These are phyloP conservation scores for Rhynchospora breviuscula DNA, from an alignment of 176 grass and related monocot species.

Conservation along the genomic window DNA sequence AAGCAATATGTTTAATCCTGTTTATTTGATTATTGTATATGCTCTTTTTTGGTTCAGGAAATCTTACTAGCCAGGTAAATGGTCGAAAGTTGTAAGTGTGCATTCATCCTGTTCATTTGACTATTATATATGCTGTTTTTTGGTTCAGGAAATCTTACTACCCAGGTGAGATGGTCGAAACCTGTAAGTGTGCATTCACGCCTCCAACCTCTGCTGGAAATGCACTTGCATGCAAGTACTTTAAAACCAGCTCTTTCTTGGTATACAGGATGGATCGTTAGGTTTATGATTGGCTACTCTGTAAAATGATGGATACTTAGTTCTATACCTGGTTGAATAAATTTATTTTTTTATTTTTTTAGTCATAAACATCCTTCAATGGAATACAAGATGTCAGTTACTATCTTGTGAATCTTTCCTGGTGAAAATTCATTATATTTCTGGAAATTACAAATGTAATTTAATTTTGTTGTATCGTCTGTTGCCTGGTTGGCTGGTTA, in stretches of 20 bases:
- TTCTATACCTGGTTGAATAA: background rate
- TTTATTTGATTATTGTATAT: background rate
- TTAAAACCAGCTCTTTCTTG: slow-evolving; percentile 55
- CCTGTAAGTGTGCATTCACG: slow-evolving; percentile 62
- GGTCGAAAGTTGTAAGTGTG: slow-evolving; percentile 44
- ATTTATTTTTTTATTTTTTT: background rate
- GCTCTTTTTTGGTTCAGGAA: slow-evolving; percentile 29
- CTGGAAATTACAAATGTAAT: background rate
- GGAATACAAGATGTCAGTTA: background rate
- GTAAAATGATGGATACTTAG: background rate
- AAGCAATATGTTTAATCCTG: background rate
- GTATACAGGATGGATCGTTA: slow-evolving; percentile 42
- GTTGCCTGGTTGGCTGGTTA: background rate
- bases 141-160: slow-evolving; percentile 52
- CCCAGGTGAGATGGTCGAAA: slow-evolving; percentile 23
- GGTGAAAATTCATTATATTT: background rate
- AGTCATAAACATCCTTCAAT: background rate
- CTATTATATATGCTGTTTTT: background rate
- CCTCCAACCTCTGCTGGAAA: slow-evolving; percentile 65
- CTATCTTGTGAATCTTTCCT: background rate
- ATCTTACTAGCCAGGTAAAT: slow-evolving; percentile 23
- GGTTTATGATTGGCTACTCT: background rate
- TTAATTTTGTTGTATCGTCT: background rate
- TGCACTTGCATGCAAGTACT: slow-evolving; percentile 52
- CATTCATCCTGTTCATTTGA: slow-evolving; percentile 33